A percentile compares a stretch with the other conserved stretches of the same genome.
phyloP scores from a whole-genome alignment of 2,329 filamentous ascomycete genomes.

The Fusarium tupiense region DNA sequence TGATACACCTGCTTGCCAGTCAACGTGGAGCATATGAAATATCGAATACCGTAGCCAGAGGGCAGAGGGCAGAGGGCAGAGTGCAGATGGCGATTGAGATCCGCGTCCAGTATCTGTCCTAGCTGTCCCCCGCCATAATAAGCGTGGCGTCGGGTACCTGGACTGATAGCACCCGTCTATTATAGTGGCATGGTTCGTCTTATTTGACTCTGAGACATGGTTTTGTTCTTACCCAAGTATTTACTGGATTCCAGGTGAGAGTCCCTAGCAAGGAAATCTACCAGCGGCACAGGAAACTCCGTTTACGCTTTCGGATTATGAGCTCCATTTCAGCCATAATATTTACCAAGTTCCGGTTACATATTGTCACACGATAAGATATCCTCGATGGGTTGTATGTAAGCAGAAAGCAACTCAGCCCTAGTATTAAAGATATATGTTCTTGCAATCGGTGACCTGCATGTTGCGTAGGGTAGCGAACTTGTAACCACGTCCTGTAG shows the following conservation, averaged over 20 bases:
- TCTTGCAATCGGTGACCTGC: not conserved
- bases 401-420: not conserved
- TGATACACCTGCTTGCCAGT: constrained; percentile 4
- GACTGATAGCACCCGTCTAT: not conserved
- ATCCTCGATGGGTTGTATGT: not conserved
- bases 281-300: not conserved
- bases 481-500: not conserved
- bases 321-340: not conserved
- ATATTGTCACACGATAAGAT: not conserved
- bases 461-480: not conserved
- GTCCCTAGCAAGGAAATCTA: not conserved
- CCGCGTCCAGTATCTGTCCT: constrained; percentile 16
- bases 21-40: not conserved
- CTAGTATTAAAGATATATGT: not conserved
- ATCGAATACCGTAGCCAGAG: not conserved
- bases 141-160: constrained; percentile 28
- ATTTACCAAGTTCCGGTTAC: not conserved
- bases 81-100: constrained; percentile 33
- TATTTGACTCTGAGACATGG: constrained; percentile 9
- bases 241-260: not conserved
- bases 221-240: not conserved
- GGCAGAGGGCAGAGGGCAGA: not conserved
- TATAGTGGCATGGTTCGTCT: constrained; percentile 15
- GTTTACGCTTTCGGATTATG: not conserved
- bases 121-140: not conserved